Evolutionary conservation across 345 rosid genomes (phyloP).

Genomic region (Citrus glauca): DNA sequence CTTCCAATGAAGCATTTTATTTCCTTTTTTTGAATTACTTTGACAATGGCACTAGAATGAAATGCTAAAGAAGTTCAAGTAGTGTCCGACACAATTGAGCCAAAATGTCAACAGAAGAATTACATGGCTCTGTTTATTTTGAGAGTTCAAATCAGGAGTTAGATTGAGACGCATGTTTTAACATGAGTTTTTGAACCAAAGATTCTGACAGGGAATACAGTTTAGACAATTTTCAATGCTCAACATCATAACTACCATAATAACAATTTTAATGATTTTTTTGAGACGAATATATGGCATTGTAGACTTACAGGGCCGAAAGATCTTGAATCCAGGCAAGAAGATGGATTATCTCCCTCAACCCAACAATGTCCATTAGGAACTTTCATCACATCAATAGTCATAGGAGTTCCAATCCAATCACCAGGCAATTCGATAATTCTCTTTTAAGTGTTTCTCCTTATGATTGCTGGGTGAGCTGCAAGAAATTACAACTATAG

Average conservation of each 20-base stretch:
- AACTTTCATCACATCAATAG: conserved; percentile 54
- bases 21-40: not conserved
- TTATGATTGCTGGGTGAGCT: conserved; percentile 69
- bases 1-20: not conserved
- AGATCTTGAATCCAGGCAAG: conserved; percentile 74
- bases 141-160: not conserved
- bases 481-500: conserved; percentile 26
- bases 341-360: conserved; percentile 72
- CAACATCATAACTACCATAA: not conserved
- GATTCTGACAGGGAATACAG: not conserved
- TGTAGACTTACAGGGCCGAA: conserved; percentile 73
- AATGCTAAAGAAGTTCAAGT: not conserved
- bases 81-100: too few species aligned
- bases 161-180: too few species aligned
- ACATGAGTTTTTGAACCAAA: not conserved
- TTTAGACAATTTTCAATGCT: not conserved
- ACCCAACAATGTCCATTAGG: conserved; percentile 95
- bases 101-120: not conserved
- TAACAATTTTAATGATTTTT: not conserved
- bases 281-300: not conserved
- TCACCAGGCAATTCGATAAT: conserved; percentile 90
- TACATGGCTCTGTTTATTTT: not conserved
- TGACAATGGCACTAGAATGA: not conserved
- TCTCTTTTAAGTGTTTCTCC: conserved; percentile 79
- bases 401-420: conserved; percentile 52